Evolutionary conservation across 352 stramenopile genomes (phyloP).

Genomic region (Globisporangium splendens): DNA sequence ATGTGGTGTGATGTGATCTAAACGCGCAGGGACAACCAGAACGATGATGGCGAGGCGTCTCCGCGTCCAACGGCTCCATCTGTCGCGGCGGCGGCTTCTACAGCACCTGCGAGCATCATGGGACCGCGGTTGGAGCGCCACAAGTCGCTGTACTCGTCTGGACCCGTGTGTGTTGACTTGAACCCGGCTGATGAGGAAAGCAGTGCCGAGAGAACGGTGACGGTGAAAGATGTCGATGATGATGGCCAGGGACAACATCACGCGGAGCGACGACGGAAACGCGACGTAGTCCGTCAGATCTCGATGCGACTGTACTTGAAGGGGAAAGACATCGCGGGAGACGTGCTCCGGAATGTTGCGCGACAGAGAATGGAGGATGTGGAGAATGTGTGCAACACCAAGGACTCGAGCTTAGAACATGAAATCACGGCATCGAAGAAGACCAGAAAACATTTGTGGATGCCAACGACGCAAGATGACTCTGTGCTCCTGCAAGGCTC

Average conservation of each 20-base stretch:
- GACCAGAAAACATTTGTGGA: conserved; percentile 69
- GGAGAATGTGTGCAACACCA: conserved; percentile 40
- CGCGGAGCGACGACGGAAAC: conserved; percentile 36
- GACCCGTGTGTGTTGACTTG: conserved; percentile 5
- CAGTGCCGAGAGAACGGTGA: conserved; percentile 2
- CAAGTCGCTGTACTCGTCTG: conserved; percentile 11
- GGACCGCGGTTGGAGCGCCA: neutral
- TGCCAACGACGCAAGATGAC: conserved; percentile 74
- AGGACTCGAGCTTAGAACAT: conserved; percentile 54
- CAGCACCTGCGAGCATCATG: neutral
- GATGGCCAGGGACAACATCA: conserved; percentile 5
- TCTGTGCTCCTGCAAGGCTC: conserved; percentile 44
- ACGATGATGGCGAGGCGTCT: neutral
- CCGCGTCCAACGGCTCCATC: neutral
- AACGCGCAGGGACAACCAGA: conserved; percentile 10
- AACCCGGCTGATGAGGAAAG: conserved; percentile 8
- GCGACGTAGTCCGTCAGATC: conserved; percentile 70
- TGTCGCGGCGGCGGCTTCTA: neutral
- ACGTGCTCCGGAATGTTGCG: conserved; percentile 63
- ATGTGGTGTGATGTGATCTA: neutral
- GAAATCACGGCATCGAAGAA: conserved; percentile 61
- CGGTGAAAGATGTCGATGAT: conserved; percentile 4
- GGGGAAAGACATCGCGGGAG: conserved; percentile 55
- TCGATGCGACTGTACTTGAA: conserved; percentile 79
- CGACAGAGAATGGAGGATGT: conserved; percentile 53